These are phyloP conservation scores for Oidiodendron maius DNA, from an alignment of 495 filamentous ascomycete genomes.

Conservation along the genomic window DNA sequence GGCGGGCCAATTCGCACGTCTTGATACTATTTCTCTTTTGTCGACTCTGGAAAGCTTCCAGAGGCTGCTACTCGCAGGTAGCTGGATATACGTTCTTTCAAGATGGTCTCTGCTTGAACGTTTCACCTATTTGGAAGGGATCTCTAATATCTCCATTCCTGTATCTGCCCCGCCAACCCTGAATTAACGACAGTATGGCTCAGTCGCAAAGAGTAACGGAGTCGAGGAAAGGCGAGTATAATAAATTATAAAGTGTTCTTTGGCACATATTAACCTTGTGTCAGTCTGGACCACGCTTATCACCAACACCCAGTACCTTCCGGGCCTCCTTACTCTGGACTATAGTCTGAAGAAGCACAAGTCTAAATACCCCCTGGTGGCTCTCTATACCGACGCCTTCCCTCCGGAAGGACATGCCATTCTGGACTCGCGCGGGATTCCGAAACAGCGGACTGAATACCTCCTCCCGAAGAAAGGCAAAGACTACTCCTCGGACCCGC, in stretches of 20 bases:
- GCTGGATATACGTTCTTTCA: too few relatives aligned
- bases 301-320: constrained; percentile 68
- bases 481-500: constrained; percentile 56
- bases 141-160: too few relatives aligned
- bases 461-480: constrained; percentile 53
- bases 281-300: constrained; percentile 75
- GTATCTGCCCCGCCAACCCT: too few relatives aligned
- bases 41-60: too few relatives aligned
- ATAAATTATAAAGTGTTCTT: too few relatives aligned
- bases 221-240: constrained; percentile 4
- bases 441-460: constrained; percentile 54
- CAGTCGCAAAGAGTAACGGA: constrained; percentile 6
- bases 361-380: constrained; percentile 67
- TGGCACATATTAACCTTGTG: too few relatives aligned
- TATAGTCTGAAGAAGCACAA: constrained; percentile 51
- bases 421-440: constrained; percentile 57
- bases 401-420: constrained; percentile 54
- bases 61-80: too few relatives aligned
- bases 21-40: too few relatives aligned
- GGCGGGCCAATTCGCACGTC: too few relatives aligned
- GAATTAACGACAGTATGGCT: constrained; percentile 6
- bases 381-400: constrained; percentile 69
- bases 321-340: constrained; percentile 67
- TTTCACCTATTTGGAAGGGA: too few relatives aligned
- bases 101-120: too few relatives aligned